Evolutionary conservation across 108 stramenopile genomes (phyloP).

Genomic region (Fragilaria crotonensis): DNA sequence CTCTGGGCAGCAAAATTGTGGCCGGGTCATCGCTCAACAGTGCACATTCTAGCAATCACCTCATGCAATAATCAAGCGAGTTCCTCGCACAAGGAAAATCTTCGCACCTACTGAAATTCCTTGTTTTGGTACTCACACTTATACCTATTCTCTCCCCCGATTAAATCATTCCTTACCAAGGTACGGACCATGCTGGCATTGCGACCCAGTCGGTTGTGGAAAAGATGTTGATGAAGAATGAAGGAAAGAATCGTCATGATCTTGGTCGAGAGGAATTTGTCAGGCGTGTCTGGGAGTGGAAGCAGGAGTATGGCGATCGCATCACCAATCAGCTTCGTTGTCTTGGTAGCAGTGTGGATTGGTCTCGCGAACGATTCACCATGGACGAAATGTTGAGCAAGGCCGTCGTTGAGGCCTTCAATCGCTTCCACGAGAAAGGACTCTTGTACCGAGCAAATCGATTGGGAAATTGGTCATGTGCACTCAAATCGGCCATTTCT

Average conservation of each 20-base stretch:
- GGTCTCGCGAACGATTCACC: conserved; percentile 96
- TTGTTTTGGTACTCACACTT: conserved; percentile 9
- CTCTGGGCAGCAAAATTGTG: conserved; percentile 28
- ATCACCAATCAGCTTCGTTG: conserved; percentile 89
- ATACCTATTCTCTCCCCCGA: conserved; percentile 4
- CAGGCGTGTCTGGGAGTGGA: conserved; percentile 98
- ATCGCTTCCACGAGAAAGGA: conserved; percentile 92
- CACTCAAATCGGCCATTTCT: conserved; percentile 95
- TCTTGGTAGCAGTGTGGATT: conserved; percentile 92
- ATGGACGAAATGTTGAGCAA: conserved; percentile 95
- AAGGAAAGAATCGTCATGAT: conserved; percentile 89
- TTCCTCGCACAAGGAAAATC: conserved; percentile 18
- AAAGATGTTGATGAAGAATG: conserved; percentile 94
- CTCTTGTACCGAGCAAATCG: conserved; percentile 91
- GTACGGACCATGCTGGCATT: conserved; percentile 99
- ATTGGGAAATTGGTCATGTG: conserved; percentile 97
- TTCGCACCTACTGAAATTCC: conserved; percentile 3
- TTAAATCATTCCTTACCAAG: conserved; percentile 31
- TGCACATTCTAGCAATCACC: conserved; percentile 20
- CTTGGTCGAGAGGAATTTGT: conserved; percentile 95
- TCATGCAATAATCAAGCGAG: conserved; percentile 18
- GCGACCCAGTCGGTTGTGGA: conserved; percentile 99
- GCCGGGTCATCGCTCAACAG: conserved; percentile 24
- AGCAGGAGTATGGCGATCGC: conserved; percentile 86
- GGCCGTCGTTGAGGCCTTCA: conserved; percentile 91